Evolutionary conservation across 2,329 filamentous ascomycete genomes (phyloP).

Genomic region (Pseudopithomyces maydicus): DNA sequence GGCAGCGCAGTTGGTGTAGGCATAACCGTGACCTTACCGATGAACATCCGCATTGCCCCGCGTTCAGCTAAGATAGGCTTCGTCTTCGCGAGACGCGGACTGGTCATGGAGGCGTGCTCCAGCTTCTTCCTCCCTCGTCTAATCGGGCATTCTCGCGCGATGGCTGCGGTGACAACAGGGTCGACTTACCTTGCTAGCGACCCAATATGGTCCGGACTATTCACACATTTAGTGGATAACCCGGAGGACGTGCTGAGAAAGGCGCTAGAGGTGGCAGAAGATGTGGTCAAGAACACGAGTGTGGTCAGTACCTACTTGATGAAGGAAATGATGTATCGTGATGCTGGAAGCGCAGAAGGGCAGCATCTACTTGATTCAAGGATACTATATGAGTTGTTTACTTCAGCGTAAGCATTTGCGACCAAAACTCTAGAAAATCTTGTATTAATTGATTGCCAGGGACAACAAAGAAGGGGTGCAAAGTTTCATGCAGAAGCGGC

Average conservation of each 20-base stretch:
- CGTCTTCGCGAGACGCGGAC: slow-evolving; percentile 72
- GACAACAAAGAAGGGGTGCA: slow-evolving; percentile 71
- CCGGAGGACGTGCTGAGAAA: slow-evolving; percentile 66
- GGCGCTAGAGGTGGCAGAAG: slow-evolving; percentile 69
- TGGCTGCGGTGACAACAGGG: slow-evolving; percentile 71
- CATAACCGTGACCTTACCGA: slow-evolving; percentile 64
- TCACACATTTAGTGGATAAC: slow-evolving; percentile 66
- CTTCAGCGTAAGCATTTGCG: slow-evolving; percentile 44
- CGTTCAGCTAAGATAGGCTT: slow-evolving; percentile 71
- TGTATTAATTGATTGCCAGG: slow-evolving; percentile 34
- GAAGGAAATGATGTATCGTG: slow-evolving; percentile 72
- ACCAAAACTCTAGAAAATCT: not conserved
- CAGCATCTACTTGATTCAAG: slow-evolving; percentile 72
- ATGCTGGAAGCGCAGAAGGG: slow-evolving; percentile 65
- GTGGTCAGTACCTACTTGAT: slow-evolving; percentile 68
- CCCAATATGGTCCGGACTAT: slow-evolving; percentile 63
- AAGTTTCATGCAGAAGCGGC: slow-evolving; percentile 73
- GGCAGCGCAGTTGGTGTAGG: slow-evolving; percentile 63
- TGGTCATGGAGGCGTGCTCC: slow-evolving; percentile 73
- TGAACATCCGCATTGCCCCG: slow-evolving; percentile 60
- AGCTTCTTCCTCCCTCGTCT: slow-evolving; percentile 75
- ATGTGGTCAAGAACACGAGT: slow-evolving; percentile 70
- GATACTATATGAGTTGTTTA: slow-evolving; percentile 66
- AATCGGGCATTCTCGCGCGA: slow-evolving; percentile 66
- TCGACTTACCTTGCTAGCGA: slow-evolving; percentile 59